Evolutionary conservation across 2,329 filamentous ascomycete genomes (phyloP), one percentile per base, ranked within the genome.

Genomic region (Xenosphaeropsis pyriputrescens): DNA sequence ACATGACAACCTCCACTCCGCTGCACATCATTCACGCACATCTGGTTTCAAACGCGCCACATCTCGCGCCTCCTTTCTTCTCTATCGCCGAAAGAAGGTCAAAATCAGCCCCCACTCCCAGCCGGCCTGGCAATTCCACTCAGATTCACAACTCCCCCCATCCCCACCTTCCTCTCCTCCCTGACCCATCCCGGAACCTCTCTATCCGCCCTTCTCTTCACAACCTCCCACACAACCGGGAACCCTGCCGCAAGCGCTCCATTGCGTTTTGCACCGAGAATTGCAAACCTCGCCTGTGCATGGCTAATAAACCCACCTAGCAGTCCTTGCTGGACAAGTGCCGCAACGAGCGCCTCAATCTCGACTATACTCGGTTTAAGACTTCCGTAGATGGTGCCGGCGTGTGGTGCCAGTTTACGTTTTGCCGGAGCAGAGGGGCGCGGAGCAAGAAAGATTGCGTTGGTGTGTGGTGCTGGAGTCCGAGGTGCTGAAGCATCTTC

Each of bases 271-370:
- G 82, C 76, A 2, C 88, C 86, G 37, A 81, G 75, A 32, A 95
- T 83, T 11, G 85, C 86, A 51, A 95, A 86, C 35, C 82, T 77
- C 32, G 71, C 70, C 51, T 78, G 75, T 18, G 71, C 71, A 50
- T 93, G 85, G 13, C 82, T 83, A 18, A 95, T 70, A 51, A 88
- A 95, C 2, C 88, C 89, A 47, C 79, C 76, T 53, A 95, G 66
- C 17, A 94, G 63, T 1, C 82, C 84, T 57, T 93, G 84, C 36
- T 81, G 75, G 15, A 93, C 72, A 11, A 95, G 68, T 9, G 78
- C 79, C 0, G 82, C 74, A 11, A 93, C 68, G 35, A 84, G 75
- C 33, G 75, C 75, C 58, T 94, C 85, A n/a, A 93, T 65, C 47
- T 85, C 79, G 12, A 71, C 61, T 29, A 71, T 58, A 30, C 72